Evolutionary conservation across 208 protist species (phyloP), one percentile per base, ranked within the genome.

Genomic region (Acanthamoeba lugdunensis): DNA sequence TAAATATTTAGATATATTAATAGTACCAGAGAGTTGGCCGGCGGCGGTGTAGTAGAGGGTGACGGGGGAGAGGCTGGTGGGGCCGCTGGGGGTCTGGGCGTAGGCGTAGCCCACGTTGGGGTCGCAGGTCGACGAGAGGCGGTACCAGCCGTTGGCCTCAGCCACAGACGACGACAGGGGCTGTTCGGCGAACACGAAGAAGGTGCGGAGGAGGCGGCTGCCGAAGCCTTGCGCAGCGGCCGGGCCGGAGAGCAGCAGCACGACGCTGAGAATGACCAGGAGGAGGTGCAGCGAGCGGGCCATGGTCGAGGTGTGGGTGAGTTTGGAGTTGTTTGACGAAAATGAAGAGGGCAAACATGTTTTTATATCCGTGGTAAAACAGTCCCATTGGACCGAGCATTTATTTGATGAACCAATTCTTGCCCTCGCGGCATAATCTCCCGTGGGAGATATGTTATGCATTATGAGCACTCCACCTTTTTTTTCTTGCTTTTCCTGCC

Each of bases 31-130:
- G 1, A 89, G 21, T 25, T 89, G 54, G 50, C 82, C 82, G 16
- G 82, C 82, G 16, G 50, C 54, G 82, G 82, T 89, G 82, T 89
- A 89, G 82, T 69, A 89, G 58, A 89, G 82, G 16, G 25, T 45
- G 50, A 67, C 58, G 23, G 82, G 82, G 48, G 5, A 7, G 50
- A n/a, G 16, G 50, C 30, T 37, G 50, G 82, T 67, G 18, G 82
- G 54, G 16, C 82, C 82, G 16, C 4, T 13, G n/a, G 50, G 18
- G n/a, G 7, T 0, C 50, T 41, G 41, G 50, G 82, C 82, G 58
- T 69, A 61, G 82, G 82, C 28, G 28, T 52, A 89, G 52, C 82
- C 82, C 50, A 52, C 11, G 50, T 30, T 14, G 33, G 82, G 52
- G 58, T 89, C 41, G 82, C 82, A 89, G 6, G 82, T 65, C 28